These are phyloP conservation scores for Termitomyces sp. DNA, from an alignment of 768 basidiomycete genomes.

Conservation along the genomic window DNA sequence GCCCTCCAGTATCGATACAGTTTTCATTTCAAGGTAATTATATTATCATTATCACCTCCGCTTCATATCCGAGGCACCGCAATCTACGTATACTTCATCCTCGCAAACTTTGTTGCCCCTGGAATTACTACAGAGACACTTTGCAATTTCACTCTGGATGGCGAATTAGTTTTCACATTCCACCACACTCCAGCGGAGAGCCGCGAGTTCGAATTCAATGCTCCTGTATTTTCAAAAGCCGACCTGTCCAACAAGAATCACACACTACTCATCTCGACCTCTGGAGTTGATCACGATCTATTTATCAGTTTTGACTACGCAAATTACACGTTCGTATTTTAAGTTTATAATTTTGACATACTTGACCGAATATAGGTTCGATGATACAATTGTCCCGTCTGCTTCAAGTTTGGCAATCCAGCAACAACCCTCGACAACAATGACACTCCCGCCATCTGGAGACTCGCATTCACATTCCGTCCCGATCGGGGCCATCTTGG, in stretches of 20 bases:
- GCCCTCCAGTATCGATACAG: constrained; percentile 11
- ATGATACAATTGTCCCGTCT: background rate
- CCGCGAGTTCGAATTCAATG: constrained; percentile 21
- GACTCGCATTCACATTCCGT: background rate
- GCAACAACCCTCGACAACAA: background rate
- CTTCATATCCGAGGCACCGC: constrained; percentile 26
- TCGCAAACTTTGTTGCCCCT: constrained; percentile 22
- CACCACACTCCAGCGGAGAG: constrained; percentile 21
- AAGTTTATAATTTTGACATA: too few relatives aligned
- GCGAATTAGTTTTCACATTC: constrained; percentile 15
- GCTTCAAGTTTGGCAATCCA: too few relatives aligned
- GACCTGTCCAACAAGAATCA: constrained; percentile 24
- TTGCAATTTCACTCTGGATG: constrained; percentile 29
- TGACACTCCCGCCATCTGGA: too few relatives aligned
- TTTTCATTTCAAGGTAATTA: constrained; percentile 13
- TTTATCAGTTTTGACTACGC: constrained; percentile 37
- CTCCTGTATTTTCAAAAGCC: constrained; percentile 19
- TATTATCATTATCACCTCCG: too few relatives aligned
- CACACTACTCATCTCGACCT: constrained; percentile 24
- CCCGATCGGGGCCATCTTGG: constrained; percentile 7
- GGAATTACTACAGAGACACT: constrained; percentile 13
- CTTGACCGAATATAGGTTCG: too few relatives aligned
- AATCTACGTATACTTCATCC: constrained; percentile 32
- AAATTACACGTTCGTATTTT: constrained; percentile 32
- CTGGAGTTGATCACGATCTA: constrained; percentile 21